These are phyloP conservation scores for Cutaneotrichosporon sp. DNA, from an alignment of 1,284 basidiomycete species.

Conservation along the genomic window DNA sequence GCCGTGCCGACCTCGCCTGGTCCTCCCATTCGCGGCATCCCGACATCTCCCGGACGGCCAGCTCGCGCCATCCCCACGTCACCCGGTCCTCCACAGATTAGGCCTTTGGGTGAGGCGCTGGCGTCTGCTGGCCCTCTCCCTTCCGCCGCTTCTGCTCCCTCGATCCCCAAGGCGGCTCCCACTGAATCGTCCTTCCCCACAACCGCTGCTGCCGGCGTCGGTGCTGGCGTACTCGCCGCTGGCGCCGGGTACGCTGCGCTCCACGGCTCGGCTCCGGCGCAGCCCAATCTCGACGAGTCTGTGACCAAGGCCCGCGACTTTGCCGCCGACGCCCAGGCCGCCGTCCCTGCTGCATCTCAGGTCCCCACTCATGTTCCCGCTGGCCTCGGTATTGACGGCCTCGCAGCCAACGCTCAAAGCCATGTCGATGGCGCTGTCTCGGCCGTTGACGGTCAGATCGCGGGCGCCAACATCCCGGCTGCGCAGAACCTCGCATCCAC, in stretches of 20 bases:
- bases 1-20: conserved; percentile 7
- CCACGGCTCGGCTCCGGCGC: not conserved
- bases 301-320: conserved; percentile 4
- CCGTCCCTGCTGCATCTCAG: not conserved
- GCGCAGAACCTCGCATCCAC: not conserved
- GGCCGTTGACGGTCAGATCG: not conserved
- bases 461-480: not conserved
- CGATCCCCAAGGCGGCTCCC: not conserved
- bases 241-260: not conserved
- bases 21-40: not conserved
- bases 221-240: not conserved
- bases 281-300: not conserved
- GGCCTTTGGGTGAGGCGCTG: not conserved
- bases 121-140: not conserved
- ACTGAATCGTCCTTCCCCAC: not conserved
- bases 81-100: conserved; percentile 2
- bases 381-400: not conserved
- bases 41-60: conserved; percentile 1
- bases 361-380: not conserved
- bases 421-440: not conserved
- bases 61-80: conserved; percentile 4
- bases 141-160: not conserved
- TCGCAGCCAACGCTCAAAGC: not conserved
- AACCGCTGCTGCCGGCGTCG: not conserved
- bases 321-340: not conserved